These are phyloP conservation scores for Galeopsis tetrahit DNA, from an alignment of 257 asterid species.

Conservation along the genomic window DNA sequence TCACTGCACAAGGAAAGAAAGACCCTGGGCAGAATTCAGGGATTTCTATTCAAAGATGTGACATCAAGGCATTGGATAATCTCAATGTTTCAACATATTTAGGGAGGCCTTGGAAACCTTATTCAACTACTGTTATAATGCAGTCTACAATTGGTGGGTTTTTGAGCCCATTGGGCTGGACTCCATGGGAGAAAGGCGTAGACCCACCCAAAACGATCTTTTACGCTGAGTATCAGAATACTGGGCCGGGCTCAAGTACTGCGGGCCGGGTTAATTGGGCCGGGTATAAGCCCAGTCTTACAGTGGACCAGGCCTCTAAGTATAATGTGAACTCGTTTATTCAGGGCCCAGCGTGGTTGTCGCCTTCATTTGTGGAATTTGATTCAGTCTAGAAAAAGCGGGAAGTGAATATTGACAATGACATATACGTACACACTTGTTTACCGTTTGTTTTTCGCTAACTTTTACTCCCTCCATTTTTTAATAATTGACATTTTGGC, in stretches of 20 bases:
- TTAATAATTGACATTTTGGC: no score
- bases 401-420: not conserved
- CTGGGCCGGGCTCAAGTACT: conserved; percentile 62
- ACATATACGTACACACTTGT: not conserved
- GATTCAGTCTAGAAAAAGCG: conserved; percentile 38
- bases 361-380: conserved; percentile 42
- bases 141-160: conserved; percentile 51
- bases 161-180: conserved; percentile 72
- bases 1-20: conserved; percentile 81
- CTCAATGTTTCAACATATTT: conserved; percentile 52
- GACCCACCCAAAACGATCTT: conserved; percentile 61
- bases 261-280: conserved; percentile 63
- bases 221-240: conserved; percentile 70
- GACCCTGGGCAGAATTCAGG: conserved; percentile 69
- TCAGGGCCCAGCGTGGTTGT: conserved; percentile 64
- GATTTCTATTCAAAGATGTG: conserved; percentile 64
- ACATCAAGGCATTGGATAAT: conserved; percentile 41
- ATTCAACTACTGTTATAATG: conserved; percentile 64
- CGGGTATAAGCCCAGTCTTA: conserved; percentile 52
- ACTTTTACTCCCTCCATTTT: no score
- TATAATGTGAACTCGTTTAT: conserved; percentile 58
- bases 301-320: conserved; percentile 45
- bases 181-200: conserved; percentile 45
- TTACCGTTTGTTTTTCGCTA: conserved; percentile 14
- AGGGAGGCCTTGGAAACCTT: conserved; percentile 82